Conservation (phyloP, 2,329 filamentous ascomycete species). For the Phialocephala subalpina region DNA sequence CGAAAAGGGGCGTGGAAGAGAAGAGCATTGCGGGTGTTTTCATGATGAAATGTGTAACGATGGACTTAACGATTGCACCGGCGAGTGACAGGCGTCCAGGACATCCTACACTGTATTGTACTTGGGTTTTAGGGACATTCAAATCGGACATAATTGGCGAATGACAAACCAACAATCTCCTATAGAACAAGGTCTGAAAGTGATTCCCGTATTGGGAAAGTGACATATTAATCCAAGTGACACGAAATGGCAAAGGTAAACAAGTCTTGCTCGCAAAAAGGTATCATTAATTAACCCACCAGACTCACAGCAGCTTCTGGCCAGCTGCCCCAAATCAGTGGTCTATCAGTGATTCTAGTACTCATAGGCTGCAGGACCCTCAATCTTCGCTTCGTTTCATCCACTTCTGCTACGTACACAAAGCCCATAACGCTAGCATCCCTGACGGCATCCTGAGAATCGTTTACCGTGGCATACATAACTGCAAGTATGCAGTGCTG, state of each 20-base stretch:
- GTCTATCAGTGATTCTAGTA: constrained; percentile 79
- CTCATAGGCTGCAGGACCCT: constrained; percentile 85
- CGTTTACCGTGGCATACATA: constrained; percentile 76
- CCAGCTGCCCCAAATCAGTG: constrained; percentile 86
- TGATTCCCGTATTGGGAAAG: not conserved
- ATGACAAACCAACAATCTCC: not conserved
- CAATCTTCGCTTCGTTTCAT: constrained; percentile 82
- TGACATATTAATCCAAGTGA: not conserved
- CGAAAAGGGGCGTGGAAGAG: not conserved
- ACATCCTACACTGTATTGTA: constrained; percentile 15
- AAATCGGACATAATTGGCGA: not conserved
- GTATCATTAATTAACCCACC: constrained; percentile 35
- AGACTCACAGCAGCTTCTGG: constrained; percentile 77
- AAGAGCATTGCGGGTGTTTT: constrained; percentile 2
- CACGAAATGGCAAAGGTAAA: not conserved
- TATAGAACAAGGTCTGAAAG: not conserved
- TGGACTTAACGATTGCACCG: constrained; percentile 16
- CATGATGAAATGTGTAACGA: constrained; percentile 17
- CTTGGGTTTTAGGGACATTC: not conserved
- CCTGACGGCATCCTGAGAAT: constrained; percentile 75
- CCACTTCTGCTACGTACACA: constrained; percentile 90
- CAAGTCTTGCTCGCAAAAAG: constrained; percentile 5
- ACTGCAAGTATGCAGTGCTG: constrained; percentile 86
- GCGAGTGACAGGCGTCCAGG: constrained; percentile 17
- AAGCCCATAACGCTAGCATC: constrained; percentile 91